Base-by-base conservation (phyloP, 179 eudicot genomes). In the Silene vulgaris region DNA sequence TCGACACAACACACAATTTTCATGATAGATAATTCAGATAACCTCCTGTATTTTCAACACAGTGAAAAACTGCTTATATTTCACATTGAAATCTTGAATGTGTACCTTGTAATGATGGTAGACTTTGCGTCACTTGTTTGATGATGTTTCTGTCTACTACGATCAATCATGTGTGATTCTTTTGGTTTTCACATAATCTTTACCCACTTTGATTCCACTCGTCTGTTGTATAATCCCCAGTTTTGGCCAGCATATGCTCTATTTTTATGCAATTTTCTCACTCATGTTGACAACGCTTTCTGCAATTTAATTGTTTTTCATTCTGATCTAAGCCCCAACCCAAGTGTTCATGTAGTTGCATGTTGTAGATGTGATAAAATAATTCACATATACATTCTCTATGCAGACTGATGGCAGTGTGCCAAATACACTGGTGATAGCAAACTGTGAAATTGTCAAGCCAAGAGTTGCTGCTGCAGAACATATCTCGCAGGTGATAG, bases 391-490 rank as follows among this genome's bases (percentile, higher is more conserved):
- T 65, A 16, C 72, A 4, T 5, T 17, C 74, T 35, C 65, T 65
- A 26, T 76, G 48, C 82, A 95, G 99, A 96, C 99, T 78, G 99
- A 96, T 84, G 97, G 97, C 35, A 90, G 90, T 76, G 97, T 93
- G 74, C 99, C 97, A 72, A 96, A 96, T 78, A 96, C 99, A 60
- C 88, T 96, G 66, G 99, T 96, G 66, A 90, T 96, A 74, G 97
- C 99, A 66, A 96, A 93, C 76, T 93, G 97, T 83, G 99, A 96
- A 82, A 84, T 96, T 84, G 98, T 96, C 13, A 96, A 93, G 85
- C 89, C 99, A 71, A 87, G 99, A 82, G 97, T 95, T 80, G 99
- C 99, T 74, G 99, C 99, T 29, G 96, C 99, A 19, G 97, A 96
- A 80, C 99, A 96, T 80, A 96, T 96, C 78, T 86, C 99, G 21